Evolutionary conservation across 2,329 filamentous ascomycete genomes (phyloP), one percentile per base, ranked within the genome.

Genomic region (Aotearoamyces nothofagi): DNA sequence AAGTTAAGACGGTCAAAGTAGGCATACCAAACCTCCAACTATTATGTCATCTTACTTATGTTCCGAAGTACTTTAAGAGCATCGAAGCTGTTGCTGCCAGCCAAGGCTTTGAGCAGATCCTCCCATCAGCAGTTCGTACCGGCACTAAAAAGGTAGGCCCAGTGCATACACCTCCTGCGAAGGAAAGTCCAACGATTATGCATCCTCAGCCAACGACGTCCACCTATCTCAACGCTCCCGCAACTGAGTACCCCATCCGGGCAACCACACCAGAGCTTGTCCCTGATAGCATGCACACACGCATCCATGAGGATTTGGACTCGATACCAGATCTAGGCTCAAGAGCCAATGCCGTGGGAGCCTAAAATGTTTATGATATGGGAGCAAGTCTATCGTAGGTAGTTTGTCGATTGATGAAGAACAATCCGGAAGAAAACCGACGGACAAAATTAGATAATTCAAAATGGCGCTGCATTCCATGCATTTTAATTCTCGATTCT

Each of bases 1-100:
- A 75, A 48, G 75, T 80, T 36, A 80, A 80, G 58, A 80, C 76
- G 0, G 76, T 80, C 43, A 69, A 66, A 57, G 65, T 64, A 49
- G 10, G 39, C 46, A 37, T 30, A 31, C 14, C 11, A 17, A n/a
- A n/a, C 27, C 24, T 14, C 11, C n/a, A 14, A 10, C 24, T 6
- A 5, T 12, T 15, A 5, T 7, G 25, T 10, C 5, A 9, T 27
- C 22, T 12, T 24, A 11, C 11, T 11, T 26, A 26, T 26, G 6
- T 15, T 14, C n/a, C 16, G n/a, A 32, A 72, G 57, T 79, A 79
- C 50, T 79, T 79, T 51, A 78, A 78, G 54, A 72, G 67, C 36
- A 78, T 79, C 42, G 74, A 79, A 50, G 62, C 70, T 43, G 62
- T 76, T 2, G 71, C 71, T 24, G 60, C 48, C 14, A 56, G 60